A percentile compares a stretch with the other conserved stretches of the same genome.
These are phyloP conservation scores for Ilyonectria robusta DNA, from an alignment of 2,329 filamentous ascomycete species.

Conservation along the genomic window DNA sequence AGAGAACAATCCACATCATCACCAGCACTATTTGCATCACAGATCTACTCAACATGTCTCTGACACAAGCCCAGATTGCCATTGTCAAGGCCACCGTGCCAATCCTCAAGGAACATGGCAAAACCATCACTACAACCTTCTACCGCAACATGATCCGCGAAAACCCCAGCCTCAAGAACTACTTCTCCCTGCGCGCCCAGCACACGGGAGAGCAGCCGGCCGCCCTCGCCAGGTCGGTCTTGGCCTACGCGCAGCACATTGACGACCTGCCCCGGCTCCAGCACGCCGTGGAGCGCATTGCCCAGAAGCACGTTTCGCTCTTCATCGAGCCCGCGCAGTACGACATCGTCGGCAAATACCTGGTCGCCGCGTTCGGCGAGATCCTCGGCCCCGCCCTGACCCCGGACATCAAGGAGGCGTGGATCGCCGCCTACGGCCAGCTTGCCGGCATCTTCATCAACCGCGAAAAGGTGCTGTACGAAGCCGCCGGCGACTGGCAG, in stretches of 20 bases:
- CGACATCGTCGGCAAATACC: constrained; percentile 75
- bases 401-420: constrained; percentile 76
- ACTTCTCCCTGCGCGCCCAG: constrained; percentile 82
- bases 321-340: constrained; percentile 79
- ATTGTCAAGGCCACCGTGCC: constrained; percentile 85
- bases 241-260: constrained; percentile 81
- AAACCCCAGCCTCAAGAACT: constrained; percentile 75
- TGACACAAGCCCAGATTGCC: constrained; percentile 75
- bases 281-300: constrained; percentile 75
- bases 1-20: constrained; percentile 16
- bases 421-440: constrained; percentile 79
- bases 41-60: constrained; percentile 55
- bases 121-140: constrained; percentile 78
- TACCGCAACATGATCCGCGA: constrained; percentile 77
- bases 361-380: constrained; percentile 76
- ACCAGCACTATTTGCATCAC: constrained; percentile 20
- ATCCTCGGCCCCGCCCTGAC: constrained; percentile 79
- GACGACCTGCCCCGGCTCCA: constrained; percentile 75
- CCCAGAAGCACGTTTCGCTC: constrained; percentile 83
- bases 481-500: constrained; percentile 60
- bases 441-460: constrained; percentile 80
- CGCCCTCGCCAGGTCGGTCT: constrained; percentile 78
- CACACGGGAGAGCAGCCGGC: constrained; percentile 75
- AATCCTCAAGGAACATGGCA: constrained; percentile 77
- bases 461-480: constrained; percentile 74